Evolutionary conservation across 352 stramenopile genomes (phyloP).

Genomic region (Aphanomyces cochlioides): DNA sequence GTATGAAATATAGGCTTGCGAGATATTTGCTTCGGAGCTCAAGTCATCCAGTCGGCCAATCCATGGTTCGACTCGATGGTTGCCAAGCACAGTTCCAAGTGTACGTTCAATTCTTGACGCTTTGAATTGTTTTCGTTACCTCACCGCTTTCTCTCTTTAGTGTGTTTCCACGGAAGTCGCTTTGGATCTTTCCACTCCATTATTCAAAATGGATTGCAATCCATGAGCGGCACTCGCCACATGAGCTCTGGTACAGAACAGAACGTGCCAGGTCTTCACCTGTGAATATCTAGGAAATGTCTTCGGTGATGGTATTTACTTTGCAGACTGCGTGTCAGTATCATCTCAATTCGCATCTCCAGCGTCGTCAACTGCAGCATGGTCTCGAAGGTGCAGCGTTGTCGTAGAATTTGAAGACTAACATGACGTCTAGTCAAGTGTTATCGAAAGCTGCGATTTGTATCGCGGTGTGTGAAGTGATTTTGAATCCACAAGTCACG

Average conservation of each 20-base stretch:
- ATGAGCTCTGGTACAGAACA: constrained; percentile 25
- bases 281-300: constrained; percentile 15
- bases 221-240: constrained; percentile 30
- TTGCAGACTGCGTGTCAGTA: constrained; percentile 24
- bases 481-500: not conserved
- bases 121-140: not conserved
- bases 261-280: not conserved
- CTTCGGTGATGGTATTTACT: constrained; percentile 30
- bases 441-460: constrained; percentile 12
- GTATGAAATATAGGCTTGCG: not conserved
- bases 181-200: constrained; percentile 27
- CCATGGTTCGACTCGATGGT: constrained; percentile 25
- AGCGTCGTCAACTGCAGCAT: constrained; percentile 3
- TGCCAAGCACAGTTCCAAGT: not conserved
- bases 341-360: constrained; percentile 14
- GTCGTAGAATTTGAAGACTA: not conserved
- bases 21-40: constrained; percentile 5
- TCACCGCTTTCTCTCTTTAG: constrained; percentile 8
- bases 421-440: constrained; percentile 1
- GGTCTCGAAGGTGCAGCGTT: not conserved
- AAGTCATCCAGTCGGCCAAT: not conserved
- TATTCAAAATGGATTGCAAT: constrained; percentile 28
- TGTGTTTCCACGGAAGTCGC: constrained; percentile 26
- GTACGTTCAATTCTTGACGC: constrained; percentile 6
- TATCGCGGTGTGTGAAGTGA: constrained; percentile 22